Conservation (phyloP, 129 eudicot species). For the Gnaphalium uliginosum region DNA sequence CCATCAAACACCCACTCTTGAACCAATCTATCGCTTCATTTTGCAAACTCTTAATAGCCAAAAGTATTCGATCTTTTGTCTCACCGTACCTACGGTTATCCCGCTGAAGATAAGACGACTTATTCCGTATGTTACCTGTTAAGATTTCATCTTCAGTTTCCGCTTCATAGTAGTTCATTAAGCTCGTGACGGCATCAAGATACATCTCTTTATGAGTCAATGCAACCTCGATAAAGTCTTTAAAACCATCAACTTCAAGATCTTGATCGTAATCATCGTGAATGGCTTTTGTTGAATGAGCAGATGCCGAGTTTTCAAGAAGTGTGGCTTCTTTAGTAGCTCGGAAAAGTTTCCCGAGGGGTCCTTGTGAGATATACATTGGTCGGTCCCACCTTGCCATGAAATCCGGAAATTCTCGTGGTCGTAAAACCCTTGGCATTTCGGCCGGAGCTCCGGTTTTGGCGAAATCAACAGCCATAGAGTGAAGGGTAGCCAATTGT, state of each 20-base stretch:
- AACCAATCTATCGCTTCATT: conserved; percentile 82
- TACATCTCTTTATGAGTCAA: conserved; percentile 65
- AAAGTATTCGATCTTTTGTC: conserved; percentile 71
- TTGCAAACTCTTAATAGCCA: conserved; percentile 60
- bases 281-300: conserved; percentile 32
- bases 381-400: conserved; percentile 86
- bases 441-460: conserved; percentile 94
- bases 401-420: conserved; percentile 84
- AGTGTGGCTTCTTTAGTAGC: conserved; percentile 45
- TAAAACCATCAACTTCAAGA: conserved; percentile 58
- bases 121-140: conserved; percentile 64
- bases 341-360: conserved; percentile 79
- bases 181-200: conserved; percentile 50
- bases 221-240: conserved; percentile 50
- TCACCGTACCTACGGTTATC: conserved; percentile 81
- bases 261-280: conserved; percentile 63
- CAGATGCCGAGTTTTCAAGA: conserved; percentile 24
- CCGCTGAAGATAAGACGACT: conserved; percentile 57
- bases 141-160: conserved; percentile 73
- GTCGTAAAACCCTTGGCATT: conserved; percentile 72
- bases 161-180: conserved; percentile 70
- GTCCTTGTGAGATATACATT: conserved; percentile 66
- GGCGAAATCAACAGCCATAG: conserved; percentile 97
- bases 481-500: conserved; percentile 72
- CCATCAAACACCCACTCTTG: conserved; percentile 39